A percentile compares a stretch with the other conserved stretches of the same genome.
Evolutionary conservation across 495 filamentous ascomycete genomes (phyloP).

Genomic region (Thermochaetoides thermophila): DNA sequence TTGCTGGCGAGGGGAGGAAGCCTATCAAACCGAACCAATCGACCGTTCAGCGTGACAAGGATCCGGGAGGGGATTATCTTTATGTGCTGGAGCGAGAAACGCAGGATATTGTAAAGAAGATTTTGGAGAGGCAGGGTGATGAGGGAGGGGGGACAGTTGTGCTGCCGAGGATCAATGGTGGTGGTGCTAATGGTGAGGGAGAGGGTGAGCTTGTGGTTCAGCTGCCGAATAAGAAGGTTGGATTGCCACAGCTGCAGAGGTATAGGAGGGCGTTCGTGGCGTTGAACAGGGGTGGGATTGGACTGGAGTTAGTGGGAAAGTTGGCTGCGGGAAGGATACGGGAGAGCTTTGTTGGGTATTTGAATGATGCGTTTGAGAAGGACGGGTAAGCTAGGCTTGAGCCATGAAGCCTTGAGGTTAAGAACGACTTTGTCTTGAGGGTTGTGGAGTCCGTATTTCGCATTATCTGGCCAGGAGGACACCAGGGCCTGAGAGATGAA

Average conservation of each 20-base stretch:
- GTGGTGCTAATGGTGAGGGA: neutral
- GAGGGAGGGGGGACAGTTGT: conserved; percentile 39
- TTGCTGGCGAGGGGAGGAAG: conserved; percentile 45
- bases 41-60: conserved; percentile 49
- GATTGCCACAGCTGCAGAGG: conserved; percentile 66
- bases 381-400: conserved; percentile 23
- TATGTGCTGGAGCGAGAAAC: conserved; percentile 76
- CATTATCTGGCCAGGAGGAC: too few species aligned
- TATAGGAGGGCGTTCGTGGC: conserved; percentile 74
- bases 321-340: conserved; percentile 39
- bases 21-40: conserved; percentile 63
- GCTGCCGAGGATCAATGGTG: conserved; percentile 1
- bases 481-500: too few species aligned
- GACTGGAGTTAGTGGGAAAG: conserved; percentile 30
- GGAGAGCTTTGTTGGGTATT: conserved; percentile 56
- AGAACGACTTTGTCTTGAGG: too few species aligned
- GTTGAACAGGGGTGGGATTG: conserved; percentile 48
- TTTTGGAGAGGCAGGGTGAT: conserved; percentile 58
- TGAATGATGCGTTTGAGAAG: conserved; percentile 51
- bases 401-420: too few species aligned
- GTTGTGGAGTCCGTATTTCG: too few species aligned
- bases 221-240: conserved; percentile 45
- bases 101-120: conserved; percentile 61
- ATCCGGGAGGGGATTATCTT: conserved; percentile 61
- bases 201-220: conserved; percentile 29